These are phyloP conservation scores for Nasturtium officinale DNA, from an alignment of 345 rosid species.

Conservation along the genomic window DNA sequence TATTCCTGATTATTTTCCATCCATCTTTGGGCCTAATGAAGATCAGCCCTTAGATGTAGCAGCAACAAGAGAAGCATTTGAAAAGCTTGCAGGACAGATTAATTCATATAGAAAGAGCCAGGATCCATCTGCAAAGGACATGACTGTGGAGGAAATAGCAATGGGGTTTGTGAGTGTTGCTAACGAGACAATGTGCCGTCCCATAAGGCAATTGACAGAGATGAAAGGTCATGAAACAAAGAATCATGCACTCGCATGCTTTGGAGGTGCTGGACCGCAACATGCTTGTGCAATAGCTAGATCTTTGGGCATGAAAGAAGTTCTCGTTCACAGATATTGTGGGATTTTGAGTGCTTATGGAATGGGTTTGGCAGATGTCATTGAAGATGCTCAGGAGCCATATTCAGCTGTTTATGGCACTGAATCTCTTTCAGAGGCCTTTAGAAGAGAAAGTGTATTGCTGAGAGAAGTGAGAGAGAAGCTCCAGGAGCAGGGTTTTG, in stretches of 20 bases:
- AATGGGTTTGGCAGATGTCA: slow-evolving; percentile 97
- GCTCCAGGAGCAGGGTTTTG: slow-evolving; percentile 80
- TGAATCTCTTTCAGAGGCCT: slow-evolving; percentile 66
- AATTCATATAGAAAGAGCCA: slow-evolving; percentile 81
- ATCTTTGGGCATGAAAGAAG: slow-evolving; percentile 91
- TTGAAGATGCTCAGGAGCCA: slow-evolving; percentile 96
- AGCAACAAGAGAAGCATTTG: slow-evolving; percentile 75
- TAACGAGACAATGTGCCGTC: slow-evolving; percentile 98
- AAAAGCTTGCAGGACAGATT: slow-evolving; percentile 72
- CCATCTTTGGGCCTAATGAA: slow-evolving; percentile 87
- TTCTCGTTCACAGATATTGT: slow-evolving; percentile 82
- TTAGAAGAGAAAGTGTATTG: slow-evolving; percentile 61
- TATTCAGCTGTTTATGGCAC: slow-evolving; percentile 80
- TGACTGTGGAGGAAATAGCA: slow-evolving; percentile 87
- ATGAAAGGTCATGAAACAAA: slow-evolving; percentile 98
- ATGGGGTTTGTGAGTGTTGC: slow-evolving; percentile 93
- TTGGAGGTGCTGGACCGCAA: slow-evolving; percentile 99
- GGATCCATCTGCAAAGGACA: slow-evolving; percentile 69
- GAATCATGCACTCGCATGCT: slow-evolving; percentile 94
- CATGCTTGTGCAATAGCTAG: slow-evolving; percentile 97
- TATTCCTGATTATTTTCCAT: slow-evolving; percentile 91
- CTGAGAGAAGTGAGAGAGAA: slow-evolving; percentile 62
- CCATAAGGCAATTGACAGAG: slow-evolving; percentile 91
- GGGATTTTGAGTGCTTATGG: slow-evolving; percentile 97
- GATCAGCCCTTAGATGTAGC: slow-evolving; percentile 77